Base-by-base conservation (phyloP, 148 eudicot species). In the Nepenthes mirabilis region DNA sequence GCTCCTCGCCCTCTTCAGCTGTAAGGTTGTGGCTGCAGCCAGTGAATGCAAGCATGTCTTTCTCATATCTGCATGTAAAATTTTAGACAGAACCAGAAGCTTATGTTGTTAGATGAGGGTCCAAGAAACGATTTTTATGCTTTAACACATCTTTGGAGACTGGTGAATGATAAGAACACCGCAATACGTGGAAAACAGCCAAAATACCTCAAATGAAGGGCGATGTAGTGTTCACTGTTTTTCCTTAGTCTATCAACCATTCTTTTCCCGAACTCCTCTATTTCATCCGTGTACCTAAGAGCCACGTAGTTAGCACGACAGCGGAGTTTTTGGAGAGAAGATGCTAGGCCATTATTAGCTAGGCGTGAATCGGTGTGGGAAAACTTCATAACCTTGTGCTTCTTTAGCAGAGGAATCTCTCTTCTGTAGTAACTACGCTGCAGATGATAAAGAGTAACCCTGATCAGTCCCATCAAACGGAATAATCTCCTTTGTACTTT, bases 41-140 rank as follows among this genome's bases (percentile, higher is more conserved):
- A 1, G 84, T 83, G 51, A 83, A 83, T 3, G 88, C 82, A 12
- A 83, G 67, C 80, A 83, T 83, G 60, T 80, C 84, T 65, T 77
- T 83, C 58, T 83, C 88, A 34, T 79, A 82, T 60, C 87, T 82
- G 57, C 37, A 36, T 14, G 37, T 48, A 9, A 14, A 55, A 5
- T 23, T 23, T 23, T 23, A 23, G 23, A 23, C 23, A 23, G 23
- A 23, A 23, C 23, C 23, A 23, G 23, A 23, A 23, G 23, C 23
- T 23, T 23, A 23, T 23, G 23, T 23, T 23, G 23, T 23, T 23
- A 23, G 23, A 23, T 23, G 23, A 23, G 23, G 23, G 23, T 23
- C 23, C 23, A 23, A 23, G 23, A 23, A 23, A 0, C 0, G 23
- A 23, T 23, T 23, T 23, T 23, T 23, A 23, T 23, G 23, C 23